A percentile compares a stretch with the other conserved stretches of the same genome.
Evolutionary conservation across 2,329 filamentous ascomycete genomes (phyloP).

Genomic region (Bertia moriformis): DNA sequence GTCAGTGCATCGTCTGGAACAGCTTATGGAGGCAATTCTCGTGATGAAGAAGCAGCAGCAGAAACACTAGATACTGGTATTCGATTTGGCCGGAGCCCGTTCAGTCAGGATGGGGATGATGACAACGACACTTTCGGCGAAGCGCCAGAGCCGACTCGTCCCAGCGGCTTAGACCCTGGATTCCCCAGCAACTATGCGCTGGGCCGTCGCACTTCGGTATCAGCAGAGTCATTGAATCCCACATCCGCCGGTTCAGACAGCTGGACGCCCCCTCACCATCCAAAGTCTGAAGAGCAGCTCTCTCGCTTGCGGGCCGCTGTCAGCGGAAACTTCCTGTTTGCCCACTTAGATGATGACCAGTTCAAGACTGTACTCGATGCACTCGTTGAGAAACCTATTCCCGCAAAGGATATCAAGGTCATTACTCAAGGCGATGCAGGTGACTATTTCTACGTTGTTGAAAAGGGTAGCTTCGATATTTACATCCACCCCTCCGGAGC

Average conservation of each 20-base stretch:
- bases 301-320: conserved; percentile 68
- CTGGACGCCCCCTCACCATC: conserved; percentile 76
- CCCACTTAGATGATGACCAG: conserved; percentile 87
- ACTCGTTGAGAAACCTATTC: conserved; percentile 86
- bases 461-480: conserved; percentile 79
- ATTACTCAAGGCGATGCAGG: conserved; percentile 91
- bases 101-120: no score
- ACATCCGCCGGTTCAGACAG: conserved; percentile 70
- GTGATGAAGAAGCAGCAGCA: not conserved
- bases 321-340: conserved; percentile 82
- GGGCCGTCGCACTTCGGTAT: conserved; percentile 84
- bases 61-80: not conserved
- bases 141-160: conserved; percentile 24
- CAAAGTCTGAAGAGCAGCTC: conserved; percentile 71
- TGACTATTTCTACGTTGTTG: conserved; percentile 95
- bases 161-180: conserved; percentile 43
- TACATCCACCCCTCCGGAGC: conserved; percentile 70
- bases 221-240: conserved; percentile 88
- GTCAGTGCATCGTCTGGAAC: not conserved
- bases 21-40: not conserved
- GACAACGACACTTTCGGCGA: not conserved
- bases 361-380: conserved; percentile 75
- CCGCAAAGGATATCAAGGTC: conserved; percentile 70
- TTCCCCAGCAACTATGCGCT: conserved; percentile 91
- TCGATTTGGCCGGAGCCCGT: not conserved